Evolutionary conservation across 257 asterid species (phyloP).

Genomic region (Penstemon davidsonii): DNA sequence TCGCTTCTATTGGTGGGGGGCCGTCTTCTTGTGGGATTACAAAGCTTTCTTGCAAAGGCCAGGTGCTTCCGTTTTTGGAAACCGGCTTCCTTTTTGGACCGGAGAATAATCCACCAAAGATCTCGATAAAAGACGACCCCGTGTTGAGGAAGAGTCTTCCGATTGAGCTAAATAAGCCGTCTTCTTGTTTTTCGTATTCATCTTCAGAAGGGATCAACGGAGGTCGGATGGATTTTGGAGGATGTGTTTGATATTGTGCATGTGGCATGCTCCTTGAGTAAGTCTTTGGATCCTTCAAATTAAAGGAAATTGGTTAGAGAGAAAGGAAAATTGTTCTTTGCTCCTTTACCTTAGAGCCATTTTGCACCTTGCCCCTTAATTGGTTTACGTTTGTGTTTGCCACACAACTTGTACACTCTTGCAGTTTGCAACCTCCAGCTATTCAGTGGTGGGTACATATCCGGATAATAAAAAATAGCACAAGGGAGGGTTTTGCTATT

Average conservation of each 20-base stretch:
- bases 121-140: conserved; percentile 57
- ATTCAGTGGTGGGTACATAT: too few species aligned
- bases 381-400: too few species aligned
- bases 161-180: conserved; percentile 57
- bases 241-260: conserved; percentile 59
- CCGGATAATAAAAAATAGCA: too few species aligned
- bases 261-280: conserved; percentile 48
- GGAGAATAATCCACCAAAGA: conserved; percentile 66
- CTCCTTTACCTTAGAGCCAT: neutral
- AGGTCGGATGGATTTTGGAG: conserved; percentile 54
- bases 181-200: conserved; percentile 65
- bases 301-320: neutral
- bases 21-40: conserved; percentile 64
- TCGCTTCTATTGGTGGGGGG: conserved; percentile 60
- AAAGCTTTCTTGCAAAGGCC: conserved; percentile 79
- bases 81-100: conserved; percentile 50
- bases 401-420: too few species aligned
- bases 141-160: conserved; percentile 59
- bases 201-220: conserved; percentile 74
- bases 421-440: too few species aligned
- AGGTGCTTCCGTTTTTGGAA: conserved; percentile 35
- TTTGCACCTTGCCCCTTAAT: too few species aligned
- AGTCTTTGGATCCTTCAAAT: conserved; percentile 50
- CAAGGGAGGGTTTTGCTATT: too few species aligned
- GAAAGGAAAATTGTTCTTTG: neutral